A percentile compares a stretch with the other conserved stretches of the same genome.
Evolutionary conservation across 2,329 filamentous ascomycete genomes (phyloP).

Genomic region (Phialophora chinensis): DNA sequence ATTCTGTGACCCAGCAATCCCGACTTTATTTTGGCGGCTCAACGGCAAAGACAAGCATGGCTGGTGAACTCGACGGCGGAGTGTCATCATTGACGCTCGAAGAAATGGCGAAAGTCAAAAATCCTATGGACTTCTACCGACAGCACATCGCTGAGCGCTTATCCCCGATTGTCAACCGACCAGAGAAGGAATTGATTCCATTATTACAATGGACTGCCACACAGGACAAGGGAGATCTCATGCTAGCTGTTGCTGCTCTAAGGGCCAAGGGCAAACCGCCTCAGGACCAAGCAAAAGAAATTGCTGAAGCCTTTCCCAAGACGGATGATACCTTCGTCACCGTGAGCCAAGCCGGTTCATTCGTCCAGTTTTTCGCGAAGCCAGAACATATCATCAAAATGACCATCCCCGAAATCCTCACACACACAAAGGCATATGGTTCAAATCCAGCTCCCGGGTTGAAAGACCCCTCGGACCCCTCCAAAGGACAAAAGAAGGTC

Average conservation of each 20-base stretch:
- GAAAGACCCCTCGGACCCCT: constrained; percentile 62
- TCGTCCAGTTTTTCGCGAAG: constrained; percentile 71
- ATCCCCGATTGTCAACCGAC: constrained; percentile 47
- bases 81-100: constrained; percentile 45
- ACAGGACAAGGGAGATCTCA: constrained; percentile 55
- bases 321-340: constrained; percentile 56
- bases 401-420: constrained; percentile 65
- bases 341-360: constrained; percentile 57
- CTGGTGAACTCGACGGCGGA: constrained; percentile 23
- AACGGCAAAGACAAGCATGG: constrained; percentile 23
- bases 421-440: constrained; percentile 63
- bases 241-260: constrained; percentile 51
- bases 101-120: constrained; percentile 44
- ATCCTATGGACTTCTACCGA: constrained; percentile 55
- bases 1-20: background rate
- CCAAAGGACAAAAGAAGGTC: constrained; percentile 60
- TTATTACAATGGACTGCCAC: constrained; percentile 53
- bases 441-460: constrained; percentile 65
- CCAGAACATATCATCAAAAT: constrained; percentile 61
- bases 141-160: constrained; percentile 53
- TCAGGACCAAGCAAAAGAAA: constrained; percentile 61
- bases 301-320: constrained; percentile 63
- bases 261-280: constrained; percentile 64
- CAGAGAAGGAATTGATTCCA: constrained; percentile 48
- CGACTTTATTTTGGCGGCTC: constrained; percentile 14